phyloP scores from a whole-genome alignment of 1,139 yeast genomes.

The Candida labiduridarum region DNA sequence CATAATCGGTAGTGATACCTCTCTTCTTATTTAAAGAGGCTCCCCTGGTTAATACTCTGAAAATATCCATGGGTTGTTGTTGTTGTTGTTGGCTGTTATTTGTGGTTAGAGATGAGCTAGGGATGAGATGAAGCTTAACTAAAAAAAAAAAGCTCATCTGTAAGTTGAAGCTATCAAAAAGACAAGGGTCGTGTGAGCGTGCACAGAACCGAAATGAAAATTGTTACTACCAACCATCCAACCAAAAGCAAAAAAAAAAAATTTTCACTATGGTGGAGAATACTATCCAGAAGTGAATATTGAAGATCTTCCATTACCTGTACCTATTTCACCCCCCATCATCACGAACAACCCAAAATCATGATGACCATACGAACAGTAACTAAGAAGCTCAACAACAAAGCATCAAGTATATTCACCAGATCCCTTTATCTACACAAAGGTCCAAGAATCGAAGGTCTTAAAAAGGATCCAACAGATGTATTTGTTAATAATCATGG shows the following conservation, averaged over 20 bases:
- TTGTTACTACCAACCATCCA: constrained; percentile 1
- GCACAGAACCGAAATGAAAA: neutral
- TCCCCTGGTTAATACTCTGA: constrained; percentile 82
- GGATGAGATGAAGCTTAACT: constrained; percentile 7
- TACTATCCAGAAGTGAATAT: neutral
- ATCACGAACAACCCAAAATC: neutral
- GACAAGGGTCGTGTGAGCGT: neutral
- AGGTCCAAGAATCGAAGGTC: constrained; percentile 70
- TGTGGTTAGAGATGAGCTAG: neutral
- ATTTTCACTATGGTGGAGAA: constrained; percentile 1
- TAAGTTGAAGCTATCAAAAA: neutral
- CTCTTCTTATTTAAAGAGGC: constrained; percentile 69
- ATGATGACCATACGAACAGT: constrained; percentile 21
- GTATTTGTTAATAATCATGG: constrained; percentile 63
- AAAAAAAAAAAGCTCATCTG: neutral
- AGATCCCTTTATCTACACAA: constrained; percentile 46
- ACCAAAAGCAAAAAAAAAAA: constrained; percentile 2
- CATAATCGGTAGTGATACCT: constrained; percentile 44
- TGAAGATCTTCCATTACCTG: no score
- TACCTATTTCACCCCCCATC: no score
- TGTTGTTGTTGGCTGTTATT: neutral
- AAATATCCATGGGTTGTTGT: constrained; percentile 71
- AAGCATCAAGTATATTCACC: constrained; percentile 1
- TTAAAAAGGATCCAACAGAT: constrained; percentile 73
- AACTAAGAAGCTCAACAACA: constrained; percentile 1